These are phyloP conservation scores for Phytophthora sp. DNA, from an alignment of 352 stramenopile species.

Conservation along the genomic window DNA sequence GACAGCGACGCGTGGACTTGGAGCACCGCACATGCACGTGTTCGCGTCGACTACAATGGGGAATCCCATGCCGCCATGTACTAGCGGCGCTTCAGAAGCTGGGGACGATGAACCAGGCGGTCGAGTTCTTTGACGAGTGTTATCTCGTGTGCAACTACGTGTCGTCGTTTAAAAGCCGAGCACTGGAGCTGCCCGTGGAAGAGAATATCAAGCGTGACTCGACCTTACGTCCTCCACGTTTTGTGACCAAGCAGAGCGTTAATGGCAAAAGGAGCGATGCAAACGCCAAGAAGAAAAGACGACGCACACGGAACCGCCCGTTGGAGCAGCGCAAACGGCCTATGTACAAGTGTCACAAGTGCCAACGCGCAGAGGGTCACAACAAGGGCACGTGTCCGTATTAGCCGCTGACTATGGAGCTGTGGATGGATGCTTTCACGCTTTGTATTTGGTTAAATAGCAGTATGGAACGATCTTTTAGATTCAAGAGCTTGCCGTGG, in stretches of 20 bases:
- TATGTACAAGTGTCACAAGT: constrained; percentile 63
- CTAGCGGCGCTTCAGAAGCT: constrained; percentile 50
- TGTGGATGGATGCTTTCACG: not conserved
- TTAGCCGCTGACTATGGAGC: constrained; percentile 7
- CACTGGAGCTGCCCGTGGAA: constrained; percentile 52
- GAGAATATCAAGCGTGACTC: constrained; percentile 39
- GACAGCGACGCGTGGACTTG: constrained; percentile 54
- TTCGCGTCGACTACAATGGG: constrained; percentile 44
- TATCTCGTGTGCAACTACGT: constrained; percentile 54
- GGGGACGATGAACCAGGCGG: constrained; percentile 31
- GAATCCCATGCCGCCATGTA: constrained; percentile 52
- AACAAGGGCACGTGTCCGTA: constrained; percentile 63
- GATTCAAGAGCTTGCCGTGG: constrained; percentile 15
- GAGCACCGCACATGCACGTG: constrained; percentile 58
- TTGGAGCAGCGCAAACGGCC: constrained; percentile 45
- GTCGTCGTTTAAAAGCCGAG: constrained; percentile 44
- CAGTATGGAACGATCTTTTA: constrained; percentile 13
- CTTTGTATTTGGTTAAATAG: constrained; percentile 22
- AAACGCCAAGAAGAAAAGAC: constrained; percentile 37
- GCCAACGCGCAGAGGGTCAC: constrained; percentile 53
- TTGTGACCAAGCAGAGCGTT: constrained; percentile 27
- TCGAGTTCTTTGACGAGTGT: constrained; percentile 61
- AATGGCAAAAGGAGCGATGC: not conserved
- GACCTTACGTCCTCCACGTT: constrained; percentile 36
- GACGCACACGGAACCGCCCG: constrained; percentile 39